Percentiles rank a stretch among this genome's conserved stretches.
Evolutionary conservation across 148 eudicot genomes (phyloP).

Genomic region (Cornus florida): DNA sequence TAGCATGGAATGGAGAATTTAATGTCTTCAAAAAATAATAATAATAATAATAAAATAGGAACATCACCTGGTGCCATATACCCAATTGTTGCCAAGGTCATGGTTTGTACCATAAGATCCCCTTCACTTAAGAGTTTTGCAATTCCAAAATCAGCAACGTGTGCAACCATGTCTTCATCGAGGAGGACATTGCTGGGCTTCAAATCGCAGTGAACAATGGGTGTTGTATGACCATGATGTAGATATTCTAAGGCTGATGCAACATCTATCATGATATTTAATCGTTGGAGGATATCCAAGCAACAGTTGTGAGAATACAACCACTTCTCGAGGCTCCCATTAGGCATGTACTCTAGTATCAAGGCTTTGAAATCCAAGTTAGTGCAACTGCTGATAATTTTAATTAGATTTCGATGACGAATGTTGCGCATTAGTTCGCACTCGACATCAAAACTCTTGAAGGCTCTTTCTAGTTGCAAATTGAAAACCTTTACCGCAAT

Average conservation of each 20-base stretch:
- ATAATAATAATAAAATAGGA: no score
- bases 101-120: slow-evolving; percentile 16
- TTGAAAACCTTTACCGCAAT: slow-evolving; percentile 32
- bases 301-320: slow-evolving; percentile 17
- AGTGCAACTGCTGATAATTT: slow-evolving; percentile 3
- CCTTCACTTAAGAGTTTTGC: slow-evolving; percentile 22
- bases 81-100: slow-evolving; percentile 31
- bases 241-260: slow-evolving; percentile 27
- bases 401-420: slow-evolving; percentile 31
- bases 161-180: slow-evolving; percentile 29
- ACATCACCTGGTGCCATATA: slow-evolving; percentile 36
- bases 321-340: slow-evolving; percentile 37
- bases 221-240: slow-evolving; percentile 15
- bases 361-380: slow-evolving; percentile 18
- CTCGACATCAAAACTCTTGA: slow-evolving; percentile 26
- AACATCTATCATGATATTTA: slow-evolving; percentile 26
- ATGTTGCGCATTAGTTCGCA: slow-evolving; percentile 18
- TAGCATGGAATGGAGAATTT: no score
- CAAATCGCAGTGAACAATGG: slow-evolving; percentile 35
- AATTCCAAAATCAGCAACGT: slow-evolving; percentile 32
- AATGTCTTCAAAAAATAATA: no score
- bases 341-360: slow-evolving; percentile 33
- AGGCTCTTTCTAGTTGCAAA: slow-evolving; percentile 11
- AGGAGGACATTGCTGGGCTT: slow-evolving; percentile 36
- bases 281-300: slow-evolving; percentile 14